A percentile compares a stretch with the other conserved stretches of the same genome.
Conservation (phyloP, 139 green algal species). For the Chlamydomonas applanata region DNA sequence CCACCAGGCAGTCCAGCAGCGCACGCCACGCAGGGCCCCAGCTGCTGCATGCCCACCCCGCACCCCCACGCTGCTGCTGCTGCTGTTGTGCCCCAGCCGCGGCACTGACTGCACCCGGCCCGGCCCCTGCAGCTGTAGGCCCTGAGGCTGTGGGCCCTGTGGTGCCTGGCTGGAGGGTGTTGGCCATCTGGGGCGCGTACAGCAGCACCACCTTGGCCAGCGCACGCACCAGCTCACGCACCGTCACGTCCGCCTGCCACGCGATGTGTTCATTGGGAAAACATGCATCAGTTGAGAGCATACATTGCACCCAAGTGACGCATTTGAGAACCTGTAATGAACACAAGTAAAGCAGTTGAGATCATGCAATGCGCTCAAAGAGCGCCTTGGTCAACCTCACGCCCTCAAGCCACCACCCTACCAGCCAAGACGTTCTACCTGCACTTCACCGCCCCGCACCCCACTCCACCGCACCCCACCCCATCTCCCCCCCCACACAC, state of each 20-base stretch:
- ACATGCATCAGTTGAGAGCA: no score
- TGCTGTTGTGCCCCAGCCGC: neutral
- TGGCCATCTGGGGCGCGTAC: conserved; percentile 23
- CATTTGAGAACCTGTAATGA: no score
- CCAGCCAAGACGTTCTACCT: no score
- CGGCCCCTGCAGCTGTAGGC: neutral
- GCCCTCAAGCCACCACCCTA: no score
- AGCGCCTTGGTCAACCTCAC: no score
- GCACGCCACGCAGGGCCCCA: conserved; percentile 17
- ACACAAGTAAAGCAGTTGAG: no score
- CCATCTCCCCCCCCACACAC: no score
- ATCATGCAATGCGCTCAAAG: no score
- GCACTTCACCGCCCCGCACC: no score
- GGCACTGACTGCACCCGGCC: neutral
- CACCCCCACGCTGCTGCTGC: neutral
- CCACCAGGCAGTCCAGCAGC: conserved; percentile 16
- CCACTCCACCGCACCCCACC: no score
- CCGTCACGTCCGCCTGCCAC: conserved; percentile 40
- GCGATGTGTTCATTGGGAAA: neutral
- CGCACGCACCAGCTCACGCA: conserved; percentile 50
- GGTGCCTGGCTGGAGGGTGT: no score
- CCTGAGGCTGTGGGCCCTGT: neutral
- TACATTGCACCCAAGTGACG: no score
- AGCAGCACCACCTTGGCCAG: conserved; percentile 61
- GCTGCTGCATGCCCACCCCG: neutral